Evolutionary conservation across 2,329 filamentous ascomycete genomes (phyloP), one percentile per base, ranked within the genome.

Genomic region (Paramyrothecium sp.): DNA sequence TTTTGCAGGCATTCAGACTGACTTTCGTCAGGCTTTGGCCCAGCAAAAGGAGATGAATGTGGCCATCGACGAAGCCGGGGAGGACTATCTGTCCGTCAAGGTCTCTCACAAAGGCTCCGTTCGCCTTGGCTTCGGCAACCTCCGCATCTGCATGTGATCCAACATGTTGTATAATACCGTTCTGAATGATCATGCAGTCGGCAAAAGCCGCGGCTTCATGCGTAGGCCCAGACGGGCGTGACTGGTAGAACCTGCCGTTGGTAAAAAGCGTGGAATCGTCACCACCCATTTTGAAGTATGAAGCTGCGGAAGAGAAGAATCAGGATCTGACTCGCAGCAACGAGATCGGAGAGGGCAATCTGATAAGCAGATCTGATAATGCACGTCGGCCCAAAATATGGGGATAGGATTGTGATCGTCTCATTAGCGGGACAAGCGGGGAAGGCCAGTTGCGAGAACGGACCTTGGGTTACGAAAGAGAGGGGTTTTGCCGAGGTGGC

Each of bases 51-150:
- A 83, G 73, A 61, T 83, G 81, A 61, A 81, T 78, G 51, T 83
- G 81, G 2, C 78, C 78, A 59, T 83, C 81, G 38, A 83, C 76
- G 59, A 83, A 82, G 2, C 79, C 76, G 0, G 81, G 80, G 0
- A 82, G 66, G 3, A 82, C 67, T 1, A 69, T 67, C 30, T 65
- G 65, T 3, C 70, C 67, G 0, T 57, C 20, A 7, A 69, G 51
- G 41, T 69, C 58, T 75, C 76, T 65, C 3, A 60, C 2, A 2
- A 64, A 3, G 4, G 54, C 64, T 3, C 56, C 58, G 0, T 49
- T 19, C 7, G 13, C n/a, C 30, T 30, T 38, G 12, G 51, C 51
- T 19, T 53, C 30, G 11, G 19, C 16, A 26, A 53, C 51, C 23
- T 26, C n/a, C 20, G 30, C 19, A 34, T 53, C 33, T 11, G 20